phyloP scores from a whole-genome alignment of 2,329 filamentous ascomycete species.

The Neodidymelliopsis sp. region DNA sequence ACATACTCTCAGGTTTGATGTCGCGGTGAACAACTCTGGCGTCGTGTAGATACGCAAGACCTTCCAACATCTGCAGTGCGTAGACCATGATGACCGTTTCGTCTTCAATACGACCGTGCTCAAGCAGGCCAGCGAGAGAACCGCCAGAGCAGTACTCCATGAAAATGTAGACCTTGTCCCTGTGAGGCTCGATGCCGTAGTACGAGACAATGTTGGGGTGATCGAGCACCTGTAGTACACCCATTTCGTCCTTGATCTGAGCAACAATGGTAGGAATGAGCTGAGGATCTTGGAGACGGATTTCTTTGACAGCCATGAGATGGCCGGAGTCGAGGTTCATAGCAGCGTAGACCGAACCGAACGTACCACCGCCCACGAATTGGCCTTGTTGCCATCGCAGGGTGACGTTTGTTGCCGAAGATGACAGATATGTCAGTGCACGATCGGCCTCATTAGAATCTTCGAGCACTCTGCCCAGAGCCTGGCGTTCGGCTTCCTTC shows the following conservation, averaged over 20 bases:
- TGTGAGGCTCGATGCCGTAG: slow-evolving; percentile 96
- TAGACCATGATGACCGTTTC: slow-evolving; percentile 98
- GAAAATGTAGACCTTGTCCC: slow-evolving; percentile 99
- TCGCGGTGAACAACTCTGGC: slow-evolving; percentile 92
- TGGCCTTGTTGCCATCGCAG: slow-evolving; percentile 99
- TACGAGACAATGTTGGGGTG: slow-evolving; percentile 98
- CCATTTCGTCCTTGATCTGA: slow-evolving; percentile 97
- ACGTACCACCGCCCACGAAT: slow-evolving; percentile 95
- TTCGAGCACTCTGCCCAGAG: slow-evolving; percentile 88
- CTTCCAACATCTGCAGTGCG: slow-evolving; percentile 90
- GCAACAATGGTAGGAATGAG: slow-evolving; percentile 92
- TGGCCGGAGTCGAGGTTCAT: slow-evolving; percentile 97
- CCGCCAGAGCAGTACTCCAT: slow-evolving; percentile 99
- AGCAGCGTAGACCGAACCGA: slow-evolving; percentile 95
- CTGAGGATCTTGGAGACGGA: slow-evolving; percentile 94
- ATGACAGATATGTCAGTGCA: slow-evolving; percentile 90
- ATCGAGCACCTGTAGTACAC: slow-evolving; percentile 90
- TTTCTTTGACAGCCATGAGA: slow-evolving; percentile 98
- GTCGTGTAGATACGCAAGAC: slow-evolving; percentile 91
- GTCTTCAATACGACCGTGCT: slow-evolving; percentile 96
- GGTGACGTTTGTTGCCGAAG: slow-evolving; percentile 92
- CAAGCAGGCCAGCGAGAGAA: slow-evolving; percentile 85
- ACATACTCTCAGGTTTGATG: slow-evolving; percentile 93
- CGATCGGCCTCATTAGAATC: slow-evolving; percentile 95
- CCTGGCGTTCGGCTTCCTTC: slow-evolving; percentile 83